Evolutionary conservation across 208 protist genomes (phyloP).

Genomic region (Endotrypanum monterogeii): DNA sequence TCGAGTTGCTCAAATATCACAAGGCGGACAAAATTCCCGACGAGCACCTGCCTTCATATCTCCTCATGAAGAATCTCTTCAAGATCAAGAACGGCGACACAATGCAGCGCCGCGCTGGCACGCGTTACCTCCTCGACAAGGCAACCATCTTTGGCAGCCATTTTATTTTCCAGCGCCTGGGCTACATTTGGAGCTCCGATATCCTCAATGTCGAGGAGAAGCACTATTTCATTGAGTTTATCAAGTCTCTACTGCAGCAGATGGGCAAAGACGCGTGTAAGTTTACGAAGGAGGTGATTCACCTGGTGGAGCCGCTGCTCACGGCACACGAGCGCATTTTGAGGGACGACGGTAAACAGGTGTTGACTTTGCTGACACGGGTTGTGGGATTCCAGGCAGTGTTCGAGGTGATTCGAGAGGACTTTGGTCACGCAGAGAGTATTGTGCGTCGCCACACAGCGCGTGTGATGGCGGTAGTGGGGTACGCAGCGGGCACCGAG

Average conservation of each 20-base stretch:
- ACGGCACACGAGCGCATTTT: slow-evolving; percentile 98
- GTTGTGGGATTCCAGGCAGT: slow-evolving; percentile 98
- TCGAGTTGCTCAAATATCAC: slow-evolving; percentile 93
- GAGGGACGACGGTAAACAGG: slow-evolving; percentile 98
- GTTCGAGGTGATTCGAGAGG: slow-evolving; percentile 97
- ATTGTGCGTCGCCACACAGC: slow-evolving; percentile 98
- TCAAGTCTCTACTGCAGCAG: slow-evolving; percentile 98
- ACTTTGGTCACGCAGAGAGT: slow-evolving; percentile 98
- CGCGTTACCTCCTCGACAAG: slow-evolving; percentile 98
- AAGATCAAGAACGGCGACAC: slow-evolving; percentile 99
- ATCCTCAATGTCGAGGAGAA: slow-evolving; percentile 98
- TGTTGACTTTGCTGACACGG: slow-evolving; percentile 98
- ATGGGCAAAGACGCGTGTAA: slow-evolving; percentile 96
- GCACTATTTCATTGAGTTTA: slow-evolving; percentile 98
- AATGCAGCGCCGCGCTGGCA: slow-evolving; percentile 95
- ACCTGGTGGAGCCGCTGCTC: slow-evolving; percentile 98
- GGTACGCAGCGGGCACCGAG: slow-evolving; percentile 96
- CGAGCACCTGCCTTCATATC: slow-evolving; percentile 94
- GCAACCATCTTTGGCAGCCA: slow-evolving; percentile 97
- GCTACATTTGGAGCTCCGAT: slow-evolving; percentile 97
- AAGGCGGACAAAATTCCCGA: slow-evolving; percentile 83
- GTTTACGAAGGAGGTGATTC: slow-evolving; percentile 98
- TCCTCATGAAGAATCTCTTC: slow-evolving; percentile 98
- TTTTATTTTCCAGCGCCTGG: slow-evolving; percentile 98
- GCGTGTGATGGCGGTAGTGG: slow-evolving; percentile 97